phyloP scores from a whole-genome alignment of 805 yeast species.

The Candida fluviatilis region DNA sequence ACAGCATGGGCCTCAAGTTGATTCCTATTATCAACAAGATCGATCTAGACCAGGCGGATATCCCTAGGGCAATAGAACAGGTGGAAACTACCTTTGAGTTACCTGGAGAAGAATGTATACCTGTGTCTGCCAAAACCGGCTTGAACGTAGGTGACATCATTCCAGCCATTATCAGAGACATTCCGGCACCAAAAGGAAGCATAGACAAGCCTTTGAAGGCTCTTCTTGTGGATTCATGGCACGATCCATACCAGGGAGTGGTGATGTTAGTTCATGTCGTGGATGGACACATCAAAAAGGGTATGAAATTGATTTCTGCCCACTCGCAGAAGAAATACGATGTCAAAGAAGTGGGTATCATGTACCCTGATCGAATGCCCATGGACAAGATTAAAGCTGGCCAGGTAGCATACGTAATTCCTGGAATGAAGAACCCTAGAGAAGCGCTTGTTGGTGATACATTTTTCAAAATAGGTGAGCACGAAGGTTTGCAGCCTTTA shows the following conservation, averaged over 20 bases:
- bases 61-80: conserved; percentile 75
- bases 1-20: conserved; percentile 73
- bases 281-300: conserved; percentile 75
- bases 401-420: conserved; percentile 92
- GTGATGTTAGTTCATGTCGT: conserved; percentile 78
- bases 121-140: conserved; percentile 92
- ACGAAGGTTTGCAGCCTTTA: conserved; percentile 60
- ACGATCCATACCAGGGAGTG: conserved; percentile 88
- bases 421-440: conserved; percentile 84
- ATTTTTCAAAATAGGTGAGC: conserved; percentile 56
- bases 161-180: conserved; percentile 74
- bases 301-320: conserved; percentile 72
- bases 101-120: conserved; percentile 65
- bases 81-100: conserved; percentile 82
- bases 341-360: conserved; percentile 88
- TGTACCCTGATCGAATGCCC: conserved; percentile 84
- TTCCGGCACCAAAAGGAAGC: conserved; percentile 75
- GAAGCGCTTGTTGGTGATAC: conserved; percentile 95
- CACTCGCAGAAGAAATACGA: conserved; percentile 77
- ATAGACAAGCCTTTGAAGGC: conserved; percentile 55
- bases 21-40: conserved; percentile 91
- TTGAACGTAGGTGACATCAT: conserved; percentile 70
- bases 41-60: conserved; percentile 84
- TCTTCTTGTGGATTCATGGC: conserved; percentile 95
- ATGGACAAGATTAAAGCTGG: conserved; percentile 72